Evolutionary conservation across 108 stramenopile species (phyloP).

Genomic region (Fragilariopsis cylindrus): DNA sequence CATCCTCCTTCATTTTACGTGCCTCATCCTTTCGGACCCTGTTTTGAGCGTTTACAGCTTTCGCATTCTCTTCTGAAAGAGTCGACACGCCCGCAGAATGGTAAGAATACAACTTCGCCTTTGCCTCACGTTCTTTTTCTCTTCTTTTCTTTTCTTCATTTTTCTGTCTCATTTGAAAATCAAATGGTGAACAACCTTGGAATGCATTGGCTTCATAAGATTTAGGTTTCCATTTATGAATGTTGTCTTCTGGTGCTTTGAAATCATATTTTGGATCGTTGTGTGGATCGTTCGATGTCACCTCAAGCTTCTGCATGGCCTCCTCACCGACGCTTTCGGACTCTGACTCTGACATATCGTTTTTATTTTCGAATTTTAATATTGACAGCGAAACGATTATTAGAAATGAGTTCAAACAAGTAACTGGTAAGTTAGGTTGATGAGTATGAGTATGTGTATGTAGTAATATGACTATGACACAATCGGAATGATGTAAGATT

Average conservation of each 20-base stretch:
- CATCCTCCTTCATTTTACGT: constrained; percentile 23
- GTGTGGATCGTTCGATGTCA: constrained; percentile 13
- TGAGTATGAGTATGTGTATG: too few relatives aligned
- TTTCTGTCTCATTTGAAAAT: constrained; percentile 47
- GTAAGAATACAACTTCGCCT: constrained; percentile 40
- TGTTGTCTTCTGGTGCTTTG: constrained; percentile 46
- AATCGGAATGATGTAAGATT: too few relatives aligned
- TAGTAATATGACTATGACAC: too few relatives aligned
- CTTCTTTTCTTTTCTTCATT: constrained; percentile 44
- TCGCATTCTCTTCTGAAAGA: constrained; percentile 27
- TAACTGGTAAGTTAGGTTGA: too few relatives aligned
- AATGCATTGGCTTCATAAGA: constrained; percentile 42
- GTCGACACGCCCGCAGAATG: constrained; percentile 34
- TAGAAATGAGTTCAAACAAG: too few relatives aligned
- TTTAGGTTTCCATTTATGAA: constrained; percentile 45
- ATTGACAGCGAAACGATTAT: too few relatives aligned
- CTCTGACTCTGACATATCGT: too few relatives aligned
- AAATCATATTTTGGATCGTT: constrained; percentile 47
- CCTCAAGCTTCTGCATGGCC: neutral
- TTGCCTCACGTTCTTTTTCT: constrained; percentile 37
- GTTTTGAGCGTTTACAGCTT: constrained; percentile 28
- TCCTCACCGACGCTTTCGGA: too few relatives aligned
- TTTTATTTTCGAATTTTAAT: too few relatives aligned
- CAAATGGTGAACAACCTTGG: constrained; percentile 46
- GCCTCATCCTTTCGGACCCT: constrained; percentile 31